A percentile compares a stretch with the other conserved stretches of the same genome.
Conservation (phyloP, 164 flowering plant genomes). For the Nymphaea thermarum region DNA sequence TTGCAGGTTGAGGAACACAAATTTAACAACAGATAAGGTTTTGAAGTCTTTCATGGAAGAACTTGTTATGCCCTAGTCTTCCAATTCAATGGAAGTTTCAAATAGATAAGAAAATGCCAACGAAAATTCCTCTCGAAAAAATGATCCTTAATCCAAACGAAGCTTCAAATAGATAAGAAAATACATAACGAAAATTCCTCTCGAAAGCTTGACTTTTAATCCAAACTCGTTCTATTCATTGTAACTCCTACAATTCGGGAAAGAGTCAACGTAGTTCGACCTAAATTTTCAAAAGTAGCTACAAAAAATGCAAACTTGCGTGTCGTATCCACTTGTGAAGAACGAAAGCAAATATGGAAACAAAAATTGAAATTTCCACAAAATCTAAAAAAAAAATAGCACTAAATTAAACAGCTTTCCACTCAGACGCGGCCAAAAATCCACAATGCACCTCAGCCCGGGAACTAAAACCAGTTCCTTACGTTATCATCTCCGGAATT, state of each 20-base stretch:
- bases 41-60: background rate
- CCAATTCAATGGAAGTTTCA: background rate
- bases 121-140: background rate
- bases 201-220: too few relatives aligned
- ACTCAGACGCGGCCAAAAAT: background rate
- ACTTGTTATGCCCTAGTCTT: background rate
- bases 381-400: background rate
- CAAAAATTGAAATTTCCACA: background rate
- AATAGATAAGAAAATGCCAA: background rate
- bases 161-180: too few relatives aligned
- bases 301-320: background rate
- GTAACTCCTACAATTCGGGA: too few relatives aligned
- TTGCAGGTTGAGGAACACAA: background rate
- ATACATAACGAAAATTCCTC: too few relatives aligned
- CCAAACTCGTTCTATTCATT: too few relatives aligned
- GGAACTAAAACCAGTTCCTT: slow-evolving; percentile 3
- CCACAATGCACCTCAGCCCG: background rate
- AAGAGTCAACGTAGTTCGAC: background rate
- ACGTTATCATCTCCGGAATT: slow-evolving; percentile 21
- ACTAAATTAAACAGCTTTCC: background rate
- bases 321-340: background rate
- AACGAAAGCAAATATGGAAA: background rate
- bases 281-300: background rate
- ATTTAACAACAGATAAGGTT: background rate
- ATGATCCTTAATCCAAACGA: background rate